Evolutionary conservation across 768 basidiomycete genomes (phyloP), one percentile per base, ranked within the genome.

Genomic region (Myochromella boudieri): DNA sequence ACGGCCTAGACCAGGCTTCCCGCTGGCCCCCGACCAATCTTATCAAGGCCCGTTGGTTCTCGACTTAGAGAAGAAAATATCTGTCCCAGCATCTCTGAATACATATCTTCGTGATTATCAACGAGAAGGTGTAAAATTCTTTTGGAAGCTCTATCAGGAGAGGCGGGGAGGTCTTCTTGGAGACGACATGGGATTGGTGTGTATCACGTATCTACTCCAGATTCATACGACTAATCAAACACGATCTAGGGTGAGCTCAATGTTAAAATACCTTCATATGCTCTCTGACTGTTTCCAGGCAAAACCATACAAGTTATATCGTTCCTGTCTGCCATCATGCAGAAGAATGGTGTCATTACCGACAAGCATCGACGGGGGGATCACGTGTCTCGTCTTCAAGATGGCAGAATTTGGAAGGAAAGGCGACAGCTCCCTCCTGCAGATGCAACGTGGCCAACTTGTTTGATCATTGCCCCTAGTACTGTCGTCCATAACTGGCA

Each of bases 231-330:
- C 38, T 42, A 8, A 28, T 20, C 31, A 27, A 11, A 6, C 11
- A 37, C 15, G 1, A 24, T 6, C 7, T 44, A 25, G 48, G 52
- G 52, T 53, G 28, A 36, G n/a, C 33, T 34, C n/a, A n/a, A n/a
- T n/a, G 33, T 34, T 6, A 6, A 6, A 34, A n/a, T 17, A 6
- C n/a, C 14, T n/a, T 6, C 14, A 12, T 34, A 17, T 6, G 33
- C 33, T 34, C 33, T 6, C 14, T 17, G n/a, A 34, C n/a, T 34
- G 14, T 6, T 34, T 28, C 49, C 70, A 75, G 95, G 87, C 2
- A 98, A 98, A 77, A 98, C 95, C 0, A 93, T 97, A 17, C 95
- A 98, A 64, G 85, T 93, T 20, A 89, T 94, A 36, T 78, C 87
- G 0, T 89, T 93, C 59, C 75, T 98, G 2, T 87, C 91, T 0